Evolutionary conservation across 2,329 filamentous ascomycete species (phyloP).

Genomic region (Thermothelomyces thermophilus): DNA sequence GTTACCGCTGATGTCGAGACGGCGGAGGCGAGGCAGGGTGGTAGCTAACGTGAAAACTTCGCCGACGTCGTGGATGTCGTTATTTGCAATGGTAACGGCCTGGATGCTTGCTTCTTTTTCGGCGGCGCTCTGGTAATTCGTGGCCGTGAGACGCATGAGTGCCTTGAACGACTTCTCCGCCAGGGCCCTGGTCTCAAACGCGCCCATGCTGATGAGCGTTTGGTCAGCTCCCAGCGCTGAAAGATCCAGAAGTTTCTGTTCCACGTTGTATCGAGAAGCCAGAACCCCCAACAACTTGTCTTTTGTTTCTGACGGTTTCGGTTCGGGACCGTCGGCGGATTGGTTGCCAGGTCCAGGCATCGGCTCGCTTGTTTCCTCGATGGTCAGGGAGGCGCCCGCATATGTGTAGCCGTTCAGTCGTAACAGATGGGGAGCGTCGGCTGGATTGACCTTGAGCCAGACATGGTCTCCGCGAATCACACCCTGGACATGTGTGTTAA

Average conservation of each 20-base stretch:
- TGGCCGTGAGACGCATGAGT: conserved; percentile 78
- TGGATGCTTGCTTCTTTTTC: conserved; percentile 72
- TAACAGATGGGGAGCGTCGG: conserved; percentile 57
- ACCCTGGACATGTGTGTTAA: conserved; percentile 28
- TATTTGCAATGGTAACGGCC: conserved; percentile 75
- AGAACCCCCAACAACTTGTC: conserved; percentile 65
- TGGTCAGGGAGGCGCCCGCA: conserved; percentile 56
- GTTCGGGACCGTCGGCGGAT: conserved; percentile 24
- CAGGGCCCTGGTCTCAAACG: conserved; percentile 64
- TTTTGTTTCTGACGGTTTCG: conserved; percentile 50
- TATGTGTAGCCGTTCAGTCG: conserved; percentile 64
- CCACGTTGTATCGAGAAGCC: conserved; percentile 63
- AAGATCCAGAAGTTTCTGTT: conserved; percentile 72
- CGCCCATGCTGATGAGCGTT: conserved; percentile 64
- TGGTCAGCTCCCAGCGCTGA: conserved; percentile 69
- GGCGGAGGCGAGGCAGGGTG: conserved; percentile 78
- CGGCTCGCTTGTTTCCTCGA: conserved; percentile 40
- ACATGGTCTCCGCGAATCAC: conserved; percentile 58
- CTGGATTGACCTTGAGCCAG: conserved; percentile 58
- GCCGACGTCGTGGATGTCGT: conserved; percentile 65
- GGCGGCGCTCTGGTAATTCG: conserved; percentile 63
- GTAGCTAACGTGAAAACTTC: conserved; percentile 69
- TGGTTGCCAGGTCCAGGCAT: conserved; percentile 34
- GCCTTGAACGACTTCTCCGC: conserved; percentile 87
- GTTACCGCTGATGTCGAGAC: conserved; percentile 85